These are phyloP conservation scores for Aureobasidium musti DNA, from an alignment of 2,329 filamentous ascomycete genomes.

Conservation along the genomic window DNA sequence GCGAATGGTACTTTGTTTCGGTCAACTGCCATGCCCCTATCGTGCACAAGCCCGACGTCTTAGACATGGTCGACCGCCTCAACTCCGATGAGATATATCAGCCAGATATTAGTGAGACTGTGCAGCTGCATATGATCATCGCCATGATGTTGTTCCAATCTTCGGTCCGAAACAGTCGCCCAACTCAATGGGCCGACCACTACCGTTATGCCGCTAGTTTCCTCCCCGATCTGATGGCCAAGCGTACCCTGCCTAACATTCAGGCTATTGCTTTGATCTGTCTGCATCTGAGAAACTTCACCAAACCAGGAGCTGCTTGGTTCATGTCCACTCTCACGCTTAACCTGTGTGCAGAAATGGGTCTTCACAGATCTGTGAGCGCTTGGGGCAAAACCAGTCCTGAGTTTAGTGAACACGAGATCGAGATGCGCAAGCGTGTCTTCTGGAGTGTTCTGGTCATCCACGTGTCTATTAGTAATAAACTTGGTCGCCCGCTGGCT, in stretches of 20 bases:
- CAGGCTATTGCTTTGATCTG: slow-evolving; percentile 74
- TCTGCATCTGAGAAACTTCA: slow-evolving; percentile 72
- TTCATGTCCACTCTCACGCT: slow-evolving; percentile 67
- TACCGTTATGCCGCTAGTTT: slow-evolving; percentile 74
- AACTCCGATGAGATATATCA: slow-evolving; percentile 69
- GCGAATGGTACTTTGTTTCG: slow-evolving; percentile 73
- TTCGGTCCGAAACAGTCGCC: slow-evolving; percentile 67
- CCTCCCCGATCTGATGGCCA: slow-evolving; percentile 64
- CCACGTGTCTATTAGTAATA: slow-evolving; percentile 69
- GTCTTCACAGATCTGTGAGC: slow-evolving; percentile 71
- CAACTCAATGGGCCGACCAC: slow-evolving; percentile 70
- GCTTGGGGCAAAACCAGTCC: slow-evolving; percentile 53
- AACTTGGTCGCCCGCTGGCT: slow-evolving; percentile 75
- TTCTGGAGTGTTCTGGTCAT: slow-evolving; percentile 74
- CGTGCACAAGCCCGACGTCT: slow-evolving; percentile 73
- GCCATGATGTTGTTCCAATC: slow-evolving; percentile 77
- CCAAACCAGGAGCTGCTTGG: slow-evolving; percentile 74
- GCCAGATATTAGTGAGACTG: slow-evolving; percentile 64
- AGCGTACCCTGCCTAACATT: slow-evolving; percentile 65
- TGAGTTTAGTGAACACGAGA: slow-evolving; percentile 60
- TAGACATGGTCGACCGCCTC: slow-evolving; percentile 66
- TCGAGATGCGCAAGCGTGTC: slow-evolving; percentile 74
- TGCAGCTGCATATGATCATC: slow-evolving; percentile 76
- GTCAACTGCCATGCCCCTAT: slow-evolving; percentile 72
- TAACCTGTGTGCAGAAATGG: slow-evolving; percentile 70